A percentile compares a stretch with the other conserved stretches of the same genome.
Conservation (phyloP, 345 rosid species). For the Salix caprea region DNA sequence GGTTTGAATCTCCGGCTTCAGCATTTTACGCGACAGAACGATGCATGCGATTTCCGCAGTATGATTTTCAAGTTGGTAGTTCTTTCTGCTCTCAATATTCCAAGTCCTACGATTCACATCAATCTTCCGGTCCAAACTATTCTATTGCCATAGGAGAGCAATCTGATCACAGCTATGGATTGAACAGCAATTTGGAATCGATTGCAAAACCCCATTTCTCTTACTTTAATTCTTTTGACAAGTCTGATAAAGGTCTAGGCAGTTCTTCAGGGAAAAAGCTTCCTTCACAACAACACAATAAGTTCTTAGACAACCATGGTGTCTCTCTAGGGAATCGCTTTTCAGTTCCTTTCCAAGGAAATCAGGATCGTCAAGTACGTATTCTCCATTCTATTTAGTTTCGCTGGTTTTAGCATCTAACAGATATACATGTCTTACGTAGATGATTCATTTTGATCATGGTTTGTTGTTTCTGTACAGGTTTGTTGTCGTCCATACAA, state of each 20-base stretch:
- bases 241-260: slow-evolving; percentile 8
- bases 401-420: not conserved
- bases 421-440: not conserved
- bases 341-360: slow-evolving; percentile 36
- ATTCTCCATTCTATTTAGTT: not conserved
- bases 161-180: slow-evolving; percentile 12
- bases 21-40: slow-evolving; percentile 53
- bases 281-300: slow-evolving; percentile 5
- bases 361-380: slow-evolving; percentile 49
- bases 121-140: slow-evolving; percentile 13
- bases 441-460: not conserved
- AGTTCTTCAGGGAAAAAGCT: slow-evolving; percentile 15
- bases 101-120: slow-evolving; percentile 24
- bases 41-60: slow-evolving; percentile 47
- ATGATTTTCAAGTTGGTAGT: slow-evolving; percentile 19
- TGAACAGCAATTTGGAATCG: slow-evolving; percentile 24
- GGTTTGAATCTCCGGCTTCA: slow-evolving; percentile 44
- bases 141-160: slow-evolving; percentile 16
- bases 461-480: slow-evolving; percentile 16
- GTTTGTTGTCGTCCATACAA: slow-evolving; percentile 19
- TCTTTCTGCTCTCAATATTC: slow-evolving; percentile 13
- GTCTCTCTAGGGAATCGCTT: slow-evolving; percentile 6
- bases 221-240: slow-evolving; percentile 11
- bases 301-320: slow-evolving; percentile 3
- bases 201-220: slow-evolving; percentile 21